Base-by-base conservation (phyloP, 2,329 filamentous ascomycete species). In the Berkeleyomyces basicola region DNA sequence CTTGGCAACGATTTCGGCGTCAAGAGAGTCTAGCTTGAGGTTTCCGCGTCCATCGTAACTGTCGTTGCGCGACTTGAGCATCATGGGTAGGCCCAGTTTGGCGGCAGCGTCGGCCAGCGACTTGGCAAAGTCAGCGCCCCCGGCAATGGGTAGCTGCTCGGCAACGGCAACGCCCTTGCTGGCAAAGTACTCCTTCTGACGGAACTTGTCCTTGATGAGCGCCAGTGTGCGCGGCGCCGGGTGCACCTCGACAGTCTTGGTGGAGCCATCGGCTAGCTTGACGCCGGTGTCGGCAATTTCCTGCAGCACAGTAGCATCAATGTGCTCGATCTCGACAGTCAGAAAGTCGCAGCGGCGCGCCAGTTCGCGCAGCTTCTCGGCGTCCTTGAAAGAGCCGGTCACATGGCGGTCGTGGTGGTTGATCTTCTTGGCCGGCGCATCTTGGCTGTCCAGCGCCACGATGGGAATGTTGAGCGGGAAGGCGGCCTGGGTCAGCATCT, bases 281-380 rank as follows among this genome's bases (percentile, higher is more conserved):
- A 86, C 82, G 42, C 85, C 83, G 61, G 78, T 76, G 14, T 82
- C 81, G 3, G 82, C 83, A 63, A 96, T 83, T 70, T 95, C 88
- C 73, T 96, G 89, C 3, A 96, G 80, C 33, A 93, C 86, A 61
- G 89, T 79, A n/a, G 90, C 93, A 72, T 96, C 84, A 64, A 96
- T 87, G 74, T 96, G 92, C 77, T 97, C 92, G 67, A 96, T 96
- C 74, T 97, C 92, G 11, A 95, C 88, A 0, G 90, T 96, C 65
- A 96, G 77, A 14, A 95, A 82, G 71, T 95, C 88, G 68, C 85
- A 90, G 42, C 78, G 75, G 46, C 80, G 75, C 1, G 92, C 90
- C n/a, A 97, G 78, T 71, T 89, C 79, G 51, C 84, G 82, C 67
- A 97, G 90, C 67, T 88, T 86, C 42, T 82, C 81, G 0, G 85